These are phyloP conservation scores for Datura wrightii DNA, from an alignment of 257 asterid genomes.

Conservation along the genomic window DNA sequence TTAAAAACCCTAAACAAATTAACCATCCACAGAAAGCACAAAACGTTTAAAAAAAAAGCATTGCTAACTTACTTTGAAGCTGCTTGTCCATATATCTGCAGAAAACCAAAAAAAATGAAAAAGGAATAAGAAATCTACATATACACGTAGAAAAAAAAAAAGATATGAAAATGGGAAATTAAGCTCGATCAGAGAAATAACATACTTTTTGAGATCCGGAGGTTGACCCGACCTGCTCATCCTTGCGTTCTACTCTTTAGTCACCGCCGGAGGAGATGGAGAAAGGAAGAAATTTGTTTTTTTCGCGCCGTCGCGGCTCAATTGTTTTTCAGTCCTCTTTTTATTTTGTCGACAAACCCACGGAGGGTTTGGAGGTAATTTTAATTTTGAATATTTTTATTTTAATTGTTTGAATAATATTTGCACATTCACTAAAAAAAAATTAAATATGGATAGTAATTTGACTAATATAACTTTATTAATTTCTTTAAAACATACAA, in stretches of 20 bases:
- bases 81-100: conserved; percentile 30
- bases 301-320: background rate
- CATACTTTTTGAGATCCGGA: conserved; percentile 31
- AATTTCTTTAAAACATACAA: no score
- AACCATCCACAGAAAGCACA: background rate
- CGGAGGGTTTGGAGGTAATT: no score
- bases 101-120: background rate
- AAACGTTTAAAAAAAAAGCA: background rate
- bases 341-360: background rate
- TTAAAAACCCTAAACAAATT: background rate
- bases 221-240: conserved; percentile 32
- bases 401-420: no score
- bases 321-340: background rate
- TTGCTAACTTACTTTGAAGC: conserved; percentile 19
- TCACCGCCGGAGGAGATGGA: background rate
- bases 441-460: no score
- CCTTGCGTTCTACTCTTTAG: background rate
- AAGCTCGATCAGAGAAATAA: background rate
- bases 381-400: no score
- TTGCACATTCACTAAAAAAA: no score
- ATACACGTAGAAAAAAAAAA: background rate
- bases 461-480: no score
- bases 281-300: background rate
- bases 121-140: background rate
- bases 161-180: background rate